phyloP scores from a whole-genome alignment of 495 filamentous ascomycete species.

The Penicillium egyptiacum region DNA sequence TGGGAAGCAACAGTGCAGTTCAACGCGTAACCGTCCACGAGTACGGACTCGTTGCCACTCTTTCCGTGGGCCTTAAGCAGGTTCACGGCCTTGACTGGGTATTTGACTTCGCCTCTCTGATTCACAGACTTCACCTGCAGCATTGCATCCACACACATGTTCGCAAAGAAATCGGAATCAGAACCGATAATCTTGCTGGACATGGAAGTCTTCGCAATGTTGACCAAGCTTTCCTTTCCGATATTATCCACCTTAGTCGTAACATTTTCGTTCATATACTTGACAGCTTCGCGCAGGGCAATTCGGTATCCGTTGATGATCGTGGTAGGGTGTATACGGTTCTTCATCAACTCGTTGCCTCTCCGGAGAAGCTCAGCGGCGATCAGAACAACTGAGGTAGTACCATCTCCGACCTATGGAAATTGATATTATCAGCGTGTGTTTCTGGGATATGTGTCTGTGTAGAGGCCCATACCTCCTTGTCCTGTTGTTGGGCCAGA shows the following conservation, averaged over 20 bases:
- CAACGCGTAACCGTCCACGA: constrained; percentile 94
- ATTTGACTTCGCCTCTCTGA: constrained; percentile 86
- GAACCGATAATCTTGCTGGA: constrained; percentile 97
- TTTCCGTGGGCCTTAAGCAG: constrained; percentile 98
- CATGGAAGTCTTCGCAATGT: constrained; percentile 98
- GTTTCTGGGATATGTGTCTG: not conserved
- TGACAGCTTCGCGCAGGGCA: constrained; percentile 92
- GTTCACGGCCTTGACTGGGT: constrained; percentile 98
- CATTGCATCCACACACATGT: constrained; percentile 96
- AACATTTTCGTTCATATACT: constrained; percentile 98
- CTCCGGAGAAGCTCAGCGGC: constrained; percentile 91
- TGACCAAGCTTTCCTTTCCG: constrained; percentile 84
- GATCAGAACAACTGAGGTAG: constrained; percentile 96
- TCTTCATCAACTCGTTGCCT: constrained; percentile 98
- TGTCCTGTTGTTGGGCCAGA: constrained; percentile 96
- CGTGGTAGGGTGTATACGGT: constrained; percentile 98
- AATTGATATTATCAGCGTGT: constrained; percentile 8
- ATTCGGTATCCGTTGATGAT: constrained; percentile 98
- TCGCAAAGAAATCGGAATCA: constrained; percentile 95
- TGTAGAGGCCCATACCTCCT: constrained; percentile 60
- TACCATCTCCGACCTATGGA: constrained; percentile 84
- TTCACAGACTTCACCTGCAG: constrained; percentile 90
- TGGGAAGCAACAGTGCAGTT: constrained; percentile 99
- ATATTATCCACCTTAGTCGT: constrained; percentile 90
- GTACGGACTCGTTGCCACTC: constrained; percentile 79